These are phyloP conservation scores for Cercospora sojina DNA, from an alignment of 2,329 filamentous ascomycete genomes.

Conservation along the genomic window DNA sequence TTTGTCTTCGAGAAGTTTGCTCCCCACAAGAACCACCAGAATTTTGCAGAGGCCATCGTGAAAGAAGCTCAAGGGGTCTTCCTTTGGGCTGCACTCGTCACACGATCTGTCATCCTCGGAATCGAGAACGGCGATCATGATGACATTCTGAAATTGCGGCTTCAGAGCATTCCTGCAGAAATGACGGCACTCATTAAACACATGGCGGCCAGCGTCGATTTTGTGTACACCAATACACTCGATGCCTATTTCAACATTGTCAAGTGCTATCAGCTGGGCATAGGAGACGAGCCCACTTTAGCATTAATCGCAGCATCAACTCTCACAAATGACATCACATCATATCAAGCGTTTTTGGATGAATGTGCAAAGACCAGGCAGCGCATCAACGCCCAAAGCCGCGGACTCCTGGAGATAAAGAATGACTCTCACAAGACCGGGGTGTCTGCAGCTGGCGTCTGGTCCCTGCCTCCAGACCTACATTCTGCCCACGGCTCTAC, in stretches of 20 bases:
- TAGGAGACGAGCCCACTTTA: conserved; percentile 2
- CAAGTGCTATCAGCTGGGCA: neutral
- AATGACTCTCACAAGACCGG: neutral
- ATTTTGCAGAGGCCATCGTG: neutral
- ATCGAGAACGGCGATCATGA: conserved; percentile 14
- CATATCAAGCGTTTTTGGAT: neutral
- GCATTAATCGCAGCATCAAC: neutral
- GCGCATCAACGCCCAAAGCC: neutral
- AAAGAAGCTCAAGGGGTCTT: conserved; percentile 18
- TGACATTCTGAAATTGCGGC: neutral
- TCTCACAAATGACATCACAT: neutral
- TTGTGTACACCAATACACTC: neutral
- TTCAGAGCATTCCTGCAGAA: neutral
- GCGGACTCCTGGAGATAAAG: conserved; percentile 1
- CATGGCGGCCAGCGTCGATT: neutral
- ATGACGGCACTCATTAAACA: neutral
- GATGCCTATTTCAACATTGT: neutral
- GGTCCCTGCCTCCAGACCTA: neutral
- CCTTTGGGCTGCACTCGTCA: conserved; percentile 18
- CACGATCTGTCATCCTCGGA: neutral
- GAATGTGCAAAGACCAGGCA: neutral
- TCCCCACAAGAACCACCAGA: neutral
- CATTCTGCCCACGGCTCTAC: neutral
- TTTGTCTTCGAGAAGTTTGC: neutral
- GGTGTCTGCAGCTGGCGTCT: neutral